Evolutionary conservation across 2,329 filamentous ascomycete genomes (phyloP).

Genomic region (Xylaria sp.): DNA sequence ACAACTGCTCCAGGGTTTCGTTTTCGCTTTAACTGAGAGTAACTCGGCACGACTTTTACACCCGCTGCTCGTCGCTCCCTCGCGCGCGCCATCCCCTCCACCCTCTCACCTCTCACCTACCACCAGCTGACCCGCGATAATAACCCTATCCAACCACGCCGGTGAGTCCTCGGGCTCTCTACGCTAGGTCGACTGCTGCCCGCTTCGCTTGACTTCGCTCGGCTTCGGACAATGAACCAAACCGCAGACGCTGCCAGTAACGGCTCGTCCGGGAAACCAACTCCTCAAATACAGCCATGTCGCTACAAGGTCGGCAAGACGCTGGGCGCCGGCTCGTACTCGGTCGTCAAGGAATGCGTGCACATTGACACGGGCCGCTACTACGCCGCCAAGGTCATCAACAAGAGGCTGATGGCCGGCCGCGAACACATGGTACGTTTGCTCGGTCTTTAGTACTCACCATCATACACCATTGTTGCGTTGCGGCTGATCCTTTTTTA

Average conservation of each 20-base stretch:
- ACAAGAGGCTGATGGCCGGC: slow-evolving; percentile 97
- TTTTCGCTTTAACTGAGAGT: background rate
- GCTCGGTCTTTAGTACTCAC: background rate
- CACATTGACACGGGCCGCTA: slow-evolving; percentile 98
- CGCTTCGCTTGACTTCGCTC: too few species aligned
- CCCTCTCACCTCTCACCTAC: background rate
- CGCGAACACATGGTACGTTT: slow-evolving; percentile 91
- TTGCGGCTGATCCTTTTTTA: slow-evolving; percentile 13
- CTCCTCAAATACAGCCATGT: slow-evolving; percentile 87
- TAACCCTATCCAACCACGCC: slow-evolving; percentile 8
- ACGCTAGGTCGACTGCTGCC: background rate
- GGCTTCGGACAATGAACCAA: slow-evolving; percentile 41
- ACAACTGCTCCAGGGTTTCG: background rate
- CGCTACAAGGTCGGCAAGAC: slow-evolving; percentile 99
- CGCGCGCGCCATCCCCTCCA: background rate
- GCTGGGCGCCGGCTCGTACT: slow-evolving; percentile 94
- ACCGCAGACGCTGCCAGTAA: slow-evolving; percentile 43
- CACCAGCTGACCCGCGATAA: background rate
- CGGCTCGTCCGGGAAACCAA: slow-evolving; percentile 48
- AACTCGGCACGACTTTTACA: background rate
- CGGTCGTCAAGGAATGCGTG: slow-evolving; percentile 98
- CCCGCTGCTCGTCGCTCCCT: slow-evolving; percentile 6
- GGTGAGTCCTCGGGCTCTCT: background rate
- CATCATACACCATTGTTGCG: background rate
- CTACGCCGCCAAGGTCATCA: slow-evolving; percentile 99